Conservation (phyloP, 2,329 filamentous ascomycete species). For the Penicillium concentricum region DNA sequence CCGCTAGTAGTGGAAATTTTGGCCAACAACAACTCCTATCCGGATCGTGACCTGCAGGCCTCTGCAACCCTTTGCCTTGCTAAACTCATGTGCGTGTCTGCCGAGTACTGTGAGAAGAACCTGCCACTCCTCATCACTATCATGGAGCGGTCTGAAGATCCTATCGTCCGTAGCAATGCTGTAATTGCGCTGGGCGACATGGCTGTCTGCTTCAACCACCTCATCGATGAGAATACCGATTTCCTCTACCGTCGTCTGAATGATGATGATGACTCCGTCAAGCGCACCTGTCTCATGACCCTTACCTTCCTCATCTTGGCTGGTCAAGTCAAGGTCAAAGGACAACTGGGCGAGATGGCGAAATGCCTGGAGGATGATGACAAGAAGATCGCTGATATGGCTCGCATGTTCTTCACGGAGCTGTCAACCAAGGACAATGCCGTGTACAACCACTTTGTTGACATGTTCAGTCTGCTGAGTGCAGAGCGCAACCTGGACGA, state of each 20-base stretch:
- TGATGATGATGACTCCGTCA: constrained; percentile 83
- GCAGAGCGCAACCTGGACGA: constrained; percentile 78
- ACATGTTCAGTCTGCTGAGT: constrained; percentile 94
- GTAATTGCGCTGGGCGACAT: constrained; percentile 97
- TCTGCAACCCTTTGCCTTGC: constrained; percentile 92
- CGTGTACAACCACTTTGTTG: constrained; percentile 98
- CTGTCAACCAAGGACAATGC: constrained; percentile 97
- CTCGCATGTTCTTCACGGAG: constrained; percentile 98
- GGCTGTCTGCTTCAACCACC: constrained; percentile 98
- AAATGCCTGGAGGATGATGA: constrained; percentile 98
- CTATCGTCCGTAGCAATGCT: constrained; percentile 90
- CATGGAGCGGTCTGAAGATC: constrained; percentile 88
- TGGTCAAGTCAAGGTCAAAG: constrained; percentile 98
- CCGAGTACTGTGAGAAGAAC: constrained; percentile 93
- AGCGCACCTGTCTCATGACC: constrained; percentile 97
- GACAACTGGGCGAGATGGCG: constrained; percentile 96
- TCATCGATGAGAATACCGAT: constrained; percentile 98
- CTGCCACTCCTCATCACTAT: constrained; percentile 94
- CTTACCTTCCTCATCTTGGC: constrained; percentile 95
- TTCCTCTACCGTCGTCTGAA: constrained; percentile 93
- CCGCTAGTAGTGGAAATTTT: constrained; percentile 91
- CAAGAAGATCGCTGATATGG: constrained; percentile 87
- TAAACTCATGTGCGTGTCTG: constrained; percentile 97
- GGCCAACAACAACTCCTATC: constrained; percentile 88
- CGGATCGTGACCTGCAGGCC: constrained; percentile 84